Evolutionary conservation across 805 yeast species (phyloP), one percentile per base, ranked within the genome.

Genomic region (Yamadazyma insecticola): DNA sequence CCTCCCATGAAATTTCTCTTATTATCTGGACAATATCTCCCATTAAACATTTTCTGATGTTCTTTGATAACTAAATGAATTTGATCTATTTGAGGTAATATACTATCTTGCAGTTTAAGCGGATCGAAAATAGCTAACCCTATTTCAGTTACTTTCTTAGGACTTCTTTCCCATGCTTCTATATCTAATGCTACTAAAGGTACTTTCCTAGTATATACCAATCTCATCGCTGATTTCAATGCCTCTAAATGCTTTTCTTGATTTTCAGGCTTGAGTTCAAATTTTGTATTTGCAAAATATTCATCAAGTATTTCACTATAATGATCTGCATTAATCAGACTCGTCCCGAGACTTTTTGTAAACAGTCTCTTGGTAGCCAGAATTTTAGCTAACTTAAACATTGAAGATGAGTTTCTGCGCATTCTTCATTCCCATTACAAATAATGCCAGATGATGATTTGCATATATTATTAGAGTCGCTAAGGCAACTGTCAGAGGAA

Each of bases 41-140:
- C 72, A 48, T 81, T 81, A 10, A 26, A 12, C 27, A 44, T 29
- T 13, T 60, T 49, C 20, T 53, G 38, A 16, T 62, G 44, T 42
- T 78, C 84, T 19, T 60, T 44, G 1, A 76, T 57, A 2, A 76
- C 53, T 3, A 78, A 51, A 37, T 67, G 72, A 8, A 55, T 32
- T 32, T 65, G 67, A 19, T 57, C 54, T 17, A 72, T 57, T 7
- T 47, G 33, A 4, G 78, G 79, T 1, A 58, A 38, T 7, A 63
- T 40, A 1, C 72, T 49, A 5, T 41, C 24, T 11, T 41, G 44
- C 45, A 69, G 75, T 16, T 50, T 55, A 13, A 67, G 41, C 5
- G 83, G 82, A 38, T 77, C 79, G 43, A 65, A 74, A 2, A 78
- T 61, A 1, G 78, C 60, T 4, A 78, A 56, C 1, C 84, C 84